Conservation (phyloP, 176 grass and related monocot genomes). For the Zea luxurians region DNA sequence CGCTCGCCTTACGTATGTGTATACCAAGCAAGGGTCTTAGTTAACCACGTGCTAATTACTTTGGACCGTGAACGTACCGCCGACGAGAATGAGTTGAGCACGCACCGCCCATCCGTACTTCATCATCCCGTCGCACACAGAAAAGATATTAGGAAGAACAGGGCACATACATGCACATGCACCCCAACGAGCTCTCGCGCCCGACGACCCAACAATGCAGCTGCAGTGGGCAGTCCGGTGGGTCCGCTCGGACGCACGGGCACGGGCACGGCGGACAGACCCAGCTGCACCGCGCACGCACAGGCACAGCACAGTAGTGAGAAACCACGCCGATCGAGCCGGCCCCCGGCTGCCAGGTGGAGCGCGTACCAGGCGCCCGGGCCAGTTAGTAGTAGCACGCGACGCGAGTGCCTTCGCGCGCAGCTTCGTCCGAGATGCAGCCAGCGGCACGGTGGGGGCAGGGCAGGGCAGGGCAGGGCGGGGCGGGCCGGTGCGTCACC, state of each 20-base stretch:
- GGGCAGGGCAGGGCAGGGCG: not conserved
- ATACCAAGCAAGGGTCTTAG: not conserved
- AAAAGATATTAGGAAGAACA: not conserved
- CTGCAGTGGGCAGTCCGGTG: no score
- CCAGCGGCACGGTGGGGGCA: not conserved
- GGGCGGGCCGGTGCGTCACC: not conserved
- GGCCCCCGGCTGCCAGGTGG: not conserved
- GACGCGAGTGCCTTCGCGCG: conserved; percentile 30
- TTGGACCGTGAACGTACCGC: conserved; percentile 28
- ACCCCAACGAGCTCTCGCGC: not conserved
- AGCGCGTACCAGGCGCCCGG: not conserved
- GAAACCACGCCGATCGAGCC: conserved; percentile 27
- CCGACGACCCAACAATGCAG: not conserved
- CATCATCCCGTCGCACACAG: not conserved
- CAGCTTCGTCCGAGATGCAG: conserved; percentile 44
- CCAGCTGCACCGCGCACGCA: not conserved
- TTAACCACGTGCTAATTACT: conserved; percentile 28
- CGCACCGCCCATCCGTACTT: conserved; percentile 1
- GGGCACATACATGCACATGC: not conserved
- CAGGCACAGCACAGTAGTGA: conserved; percentile 34
- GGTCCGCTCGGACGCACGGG: no score
- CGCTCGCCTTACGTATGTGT: no score
- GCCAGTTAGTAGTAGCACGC: no score
- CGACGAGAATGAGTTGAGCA: conserved; percentile 21
- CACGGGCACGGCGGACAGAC: not conserved